phyloP scores from a whole-genome alignment of 768 basidiomycete species.

The Tricholoma matsutake region DNA sequence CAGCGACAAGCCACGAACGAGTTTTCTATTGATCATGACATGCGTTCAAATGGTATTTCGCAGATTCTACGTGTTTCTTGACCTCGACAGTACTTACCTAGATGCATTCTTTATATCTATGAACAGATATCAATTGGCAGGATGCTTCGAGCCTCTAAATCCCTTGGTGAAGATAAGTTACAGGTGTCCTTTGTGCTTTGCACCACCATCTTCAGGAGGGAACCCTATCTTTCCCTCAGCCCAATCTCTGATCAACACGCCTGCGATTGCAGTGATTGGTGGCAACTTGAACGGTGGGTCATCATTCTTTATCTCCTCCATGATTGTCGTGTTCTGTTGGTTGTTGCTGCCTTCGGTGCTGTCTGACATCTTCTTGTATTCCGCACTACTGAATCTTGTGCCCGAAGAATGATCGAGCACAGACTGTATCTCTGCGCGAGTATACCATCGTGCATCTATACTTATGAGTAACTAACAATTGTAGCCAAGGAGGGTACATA shows the following conservation, averaged over 20 bases:
- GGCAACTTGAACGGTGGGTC: constrained; percentile 72
- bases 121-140: neutral
- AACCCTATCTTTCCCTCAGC: constrained; percentile 54
- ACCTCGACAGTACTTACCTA: too few species aligned
- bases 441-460: constrained; percentile 87
- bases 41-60: too few species aligned
- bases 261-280: constrained; percentile 73
- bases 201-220: constrained; percentile 10
- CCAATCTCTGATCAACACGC: constrained; percentile 85
- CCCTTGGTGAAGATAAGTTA: neutral
- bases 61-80: too few species aligned
- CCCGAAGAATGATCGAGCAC: constrained; percentile 60
- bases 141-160: neutral
- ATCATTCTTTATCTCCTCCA: constrained; percentile 22
- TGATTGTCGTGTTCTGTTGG: constrained; percentile 14
- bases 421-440: constrained; percentile 63
- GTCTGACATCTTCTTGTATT: constrained; percentile 49
- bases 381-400: constrained; percentile 42
- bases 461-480: neutral
- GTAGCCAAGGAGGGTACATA: constrained; percentile 27
- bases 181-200: constrained; percentile 6
- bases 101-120: neutral
- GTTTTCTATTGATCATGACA: too few species aligned
- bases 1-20: too few species aligned
- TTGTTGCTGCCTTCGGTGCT: constrained; percentile 33